Evolutionary conservation across 257 asterid species (phyloP).

Genomic region (Lithospermum erythrorhizon): DNA sequence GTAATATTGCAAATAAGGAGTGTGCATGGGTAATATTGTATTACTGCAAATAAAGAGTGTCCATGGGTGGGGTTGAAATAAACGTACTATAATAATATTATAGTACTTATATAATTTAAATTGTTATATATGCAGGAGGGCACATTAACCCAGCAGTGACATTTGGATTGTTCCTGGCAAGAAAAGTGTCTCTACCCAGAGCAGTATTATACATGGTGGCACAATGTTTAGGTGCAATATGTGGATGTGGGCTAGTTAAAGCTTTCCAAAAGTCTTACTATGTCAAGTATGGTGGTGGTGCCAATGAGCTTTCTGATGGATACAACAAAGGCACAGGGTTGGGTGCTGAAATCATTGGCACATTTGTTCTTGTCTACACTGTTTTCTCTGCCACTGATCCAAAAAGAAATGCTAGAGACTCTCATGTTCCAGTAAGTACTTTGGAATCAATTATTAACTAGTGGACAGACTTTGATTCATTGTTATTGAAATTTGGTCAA

Average conservation of each 20-base stretch:
- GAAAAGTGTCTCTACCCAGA: not conserved
- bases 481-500: not conserved
- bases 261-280: conserved; percentile 3
- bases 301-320: conserved; percentile 1
- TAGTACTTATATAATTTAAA: no score
- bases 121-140: not conserved
- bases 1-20: no score
- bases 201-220: conserved; percentile 1
- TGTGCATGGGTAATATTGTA: no score
- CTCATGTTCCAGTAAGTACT: conserved; percentile 4
- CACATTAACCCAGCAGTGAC: conserved; percentile 3
- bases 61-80: no score
- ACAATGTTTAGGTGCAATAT: not conserved
- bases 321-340: conserved; percentile 2
- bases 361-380: conserved; percentile 1
- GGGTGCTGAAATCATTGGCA: conserved; percentile 1
- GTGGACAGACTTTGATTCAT: no score
- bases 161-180: not conserved
- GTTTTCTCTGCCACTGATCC: conserved; percentile 6
- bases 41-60: no score
- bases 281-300: not conserved
- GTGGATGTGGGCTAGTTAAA: not conserved
- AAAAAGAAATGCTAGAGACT: conserved; percentile 2
- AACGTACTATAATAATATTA: no score
- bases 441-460: no score